Percentiles rank a stretch among this genome's conserved stretches.
Evolutionary conservation across 805 yeast genomes (phyloP).

Genomic region (Monosporozyma unispora): DNA sequence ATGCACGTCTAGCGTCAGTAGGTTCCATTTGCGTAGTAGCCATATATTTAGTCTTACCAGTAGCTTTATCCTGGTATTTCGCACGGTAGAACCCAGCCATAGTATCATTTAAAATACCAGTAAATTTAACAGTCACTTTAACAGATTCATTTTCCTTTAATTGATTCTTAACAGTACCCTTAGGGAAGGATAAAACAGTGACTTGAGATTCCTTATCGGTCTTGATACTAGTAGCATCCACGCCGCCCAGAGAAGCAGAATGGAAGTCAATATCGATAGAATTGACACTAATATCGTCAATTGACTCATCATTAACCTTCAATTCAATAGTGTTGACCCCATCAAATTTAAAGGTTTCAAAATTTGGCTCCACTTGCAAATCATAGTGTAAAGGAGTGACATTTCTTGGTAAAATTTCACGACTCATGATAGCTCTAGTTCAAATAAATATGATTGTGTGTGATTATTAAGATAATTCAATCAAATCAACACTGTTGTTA

Average conservation of each 20-base stretch:
- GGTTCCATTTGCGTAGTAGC: slow-evolving; percentile 85
- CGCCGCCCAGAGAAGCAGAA: slow-evolving; percentile 34
- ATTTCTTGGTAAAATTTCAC: slow-evolving; percentile 47
- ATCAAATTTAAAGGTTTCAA: slow-evolving; percentile 48
- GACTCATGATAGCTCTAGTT: slow-evolving; percentile 17
- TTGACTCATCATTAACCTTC: slow-evolving; percentile 37
- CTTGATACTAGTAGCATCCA: slow-evolving; percentile 35
- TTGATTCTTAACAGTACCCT: slow-evolving; percentile 27
- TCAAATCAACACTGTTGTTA: background rate
- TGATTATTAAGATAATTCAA: background rate
- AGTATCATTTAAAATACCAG: slow-evolving; percentile 61
- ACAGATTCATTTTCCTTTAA: slow-evolving; percentile 30
- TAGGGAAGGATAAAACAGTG: slow-evolving; percentile 48
- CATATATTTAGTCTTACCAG: slow-evolving; percentile 59
- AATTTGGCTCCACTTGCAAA: slow-evolving; percentile 53
- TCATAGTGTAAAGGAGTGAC: slow-evolving; percentile 72
- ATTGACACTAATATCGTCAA: slow-evolving; percentile 47
- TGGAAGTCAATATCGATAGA: slow-evolving; percentile 55
- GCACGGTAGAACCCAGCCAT: slow-evolving; percentile 82
- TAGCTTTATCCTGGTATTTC: slow-evolving; percentile 44
- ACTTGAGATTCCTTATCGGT: slow-evolving; percentile 52
- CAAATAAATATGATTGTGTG: slow-evolving; percentile 8
- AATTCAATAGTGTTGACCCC: slow-evolving; percentile 50
- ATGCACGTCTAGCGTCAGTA: slow-evolving; percentile 78
- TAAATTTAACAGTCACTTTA: slow-evolving; percentile 41